Base-by-base conservation (phyloP, 352 stramenopile species). In the Phytophthora pini region DNA sequence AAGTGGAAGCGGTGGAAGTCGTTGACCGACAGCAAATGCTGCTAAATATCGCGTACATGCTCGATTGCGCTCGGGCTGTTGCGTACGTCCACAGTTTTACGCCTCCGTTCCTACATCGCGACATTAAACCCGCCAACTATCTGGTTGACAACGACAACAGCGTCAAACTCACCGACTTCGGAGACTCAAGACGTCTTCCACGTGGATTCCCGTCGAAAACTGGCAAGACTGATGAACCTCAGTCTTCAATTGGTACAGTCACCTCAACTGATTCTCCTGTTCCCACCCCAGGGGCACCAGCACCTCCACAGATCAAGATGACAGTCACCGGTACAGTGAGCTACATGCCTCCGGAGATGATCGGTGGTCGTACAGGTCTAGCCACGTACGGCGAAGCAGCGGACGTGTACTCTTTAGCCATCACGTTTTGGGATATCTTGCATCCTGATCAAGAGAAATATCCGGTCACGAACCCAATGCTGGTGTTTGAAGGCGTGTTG, bases 271-370 rank as follows among this genome's bases (percentile, higher is more conserved):
- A 47, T 11, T 51, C 43, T 46, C 60, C 52, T 10, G 51, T 31
- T 15, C 46, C 51, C 20, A 61, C 34, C 26, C 29, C 8, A 17
- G 26, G 17, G 10, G 20, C 13, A 8, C 9, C 54, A 70, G 54
- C 54, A 24, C 58, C 49, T 24, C 65, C 56, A 7, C 65, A 70
- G 27, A 65, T 78, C 15, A 81, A 81, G 43, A 89, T 88, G 79
- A 84, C 78, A 4, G 82, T 94, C 44, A 82, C 76, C 2, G 86
- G 86, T 9, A 94, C 86, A 2, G 79, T 91, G 24, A 69, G 76
- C 56, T 92, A 90, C 69, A 93, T 94, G 83, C 71, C 85, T 15
- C 85, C 85, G 1, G 85, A 94, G 55, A 70, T 94, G 68, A 87
- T 94, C 55, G 60, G 60, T 22, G 69, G 79, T 29, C 62, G 76